A percentile compares a stretch with the other conserved stretches of the same genome.
phyloP scores from a whole-genome alignment of 2,329 filamentous ascomycete genomes.

The Sclerotinia minor region DNA sequence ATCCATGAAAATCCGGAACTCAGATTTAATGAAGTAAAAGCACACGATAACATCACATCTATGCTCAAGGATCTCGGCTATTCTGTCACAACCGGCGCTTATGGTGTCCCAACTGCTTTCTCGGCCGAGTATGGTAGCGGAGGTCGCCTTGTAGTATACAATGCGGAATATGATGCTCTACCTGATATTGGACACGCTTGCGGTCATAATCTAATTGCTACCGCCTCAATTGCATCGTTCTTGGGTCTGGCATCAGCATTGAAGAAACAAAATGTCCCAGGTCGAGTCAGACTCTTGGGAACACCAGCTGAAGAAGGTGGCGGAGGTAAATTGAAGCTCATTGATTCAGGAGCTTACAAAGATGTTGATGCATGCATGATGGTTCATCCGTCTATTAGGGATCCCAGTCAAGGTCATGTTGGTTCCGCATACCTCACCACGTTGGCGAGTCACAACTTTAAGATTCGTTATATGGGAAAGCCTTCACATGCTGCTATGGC shows the following conservation, averaged over 20 bases:
- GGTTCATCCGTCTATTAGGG: slow-evolving; percentile 39
- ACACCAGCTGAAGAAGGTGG: slow-evolving; percentile 39
- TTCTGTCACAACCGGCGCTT: slow-evolving; percentile 50
- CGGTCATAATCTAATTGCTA: slow-evolving; percentile 48
- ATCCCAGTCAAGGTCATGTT: background rate
- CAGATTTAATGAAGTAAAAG: slow-evolving; percentile 52
- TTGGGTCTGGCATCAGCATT: slow-evolving; percentile 41
- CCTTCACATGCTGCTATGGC: slow-evolving; percentile 45
- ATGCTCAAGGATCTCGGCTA: slow-evolving; percentile 50
- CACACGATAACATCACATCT: slow-evolving; percentile 51
- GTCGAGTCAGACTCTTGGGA: slow-evolving; percentile 40
- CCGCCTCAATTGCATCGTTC: slow-evolving; percentile 43
- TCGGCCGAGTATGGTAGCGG: slow-evolving; percentile 47
- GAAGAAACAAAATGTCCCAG: slow-evolving; percentile 30
- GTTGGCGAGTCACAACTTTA: slow-evolving; percentile 30
- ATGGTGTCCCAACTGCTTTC: slow-evolving; percentile 55
- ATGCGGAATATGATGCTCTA: slow-evolving; percentile 51
- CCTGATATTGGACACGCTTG: slow-evolving; percentile 47
- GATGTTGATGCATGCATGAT: slow-evolving; percentile 46
- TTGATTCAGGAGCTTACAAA: slow-evolving; percentile 48
- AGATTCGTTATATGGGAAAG: slow-evolving; percentile 36
- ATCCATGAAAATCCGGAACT: slow-evolving; percentile 53
- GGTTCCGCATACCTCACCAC: slow-evolving; percentile 26
- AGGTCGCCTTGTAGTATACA: slow-evolving; percentile 46
- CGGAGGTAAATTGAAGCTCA: slow-evolving; percentile 46